These are phyloP conservation scores for Beauveria sp. DNA, from an alignment of 2,329 filamentous ascomycete species.

Conservation along the genomic window DNA sequence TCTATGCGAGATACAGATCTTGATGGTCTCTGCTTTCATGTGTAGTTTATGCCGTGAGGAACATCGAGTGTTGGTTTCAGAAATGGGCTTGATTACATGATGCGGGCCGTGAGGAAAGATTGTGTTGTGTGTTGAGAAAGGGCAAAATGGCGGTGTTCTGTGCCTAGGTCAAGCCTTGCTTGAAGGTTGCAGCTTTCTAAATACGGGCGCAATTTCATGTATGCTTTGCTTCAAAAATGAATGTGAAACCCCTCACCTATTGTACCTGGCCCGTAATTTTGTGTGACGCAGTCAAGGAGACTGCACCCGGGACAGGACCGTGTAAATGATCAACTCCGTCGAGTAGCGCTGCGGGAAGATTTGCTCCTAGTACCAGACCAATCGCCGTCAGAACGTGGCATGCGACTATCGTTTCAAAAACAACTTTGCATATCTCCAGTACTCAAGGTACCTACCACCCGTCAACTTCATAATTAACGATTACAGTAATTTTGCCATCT, in stretches of 20 bases:
- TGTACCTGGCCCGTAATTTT: background rate
- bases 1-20: slow-evolving; percentile 7
- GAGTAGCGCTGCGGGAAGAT: too few relatives aligned
- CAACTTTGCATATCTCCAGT: too few relatives aligned
- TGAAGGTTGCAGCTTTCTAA: background rate
- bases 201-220: background rate
- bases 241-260: background rate
- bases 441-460: too few relatives aligned
- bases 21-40: background rate
- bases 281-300: background rate
- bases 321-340: too few relatives aligned
- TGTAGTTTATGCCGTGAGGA: background rate
- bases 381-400: too few relatives aligned
- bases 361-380: too few relatives aligned
- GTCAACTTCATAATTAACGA: too few relatives aligned
- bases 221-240: background rate
- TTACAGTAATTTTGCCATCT: too few relatives aligned
- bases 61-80: background rate
- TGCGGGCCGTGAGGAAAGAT: too few relatives aligned
- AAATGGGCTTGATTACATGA: background rate
- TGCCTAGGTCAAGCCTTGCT: background rate
- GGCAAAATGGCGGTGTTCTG: background rate
- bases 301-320: background rate
- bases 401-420: too few relatives aligned
- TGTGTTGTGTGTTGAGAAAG: background rate